Evolutionary conservation across 2,329 filamentous ascomycete species (phyloP), one percentile per base, ranked within the genome.

Genomic region (Penicillium freii): DNA sequence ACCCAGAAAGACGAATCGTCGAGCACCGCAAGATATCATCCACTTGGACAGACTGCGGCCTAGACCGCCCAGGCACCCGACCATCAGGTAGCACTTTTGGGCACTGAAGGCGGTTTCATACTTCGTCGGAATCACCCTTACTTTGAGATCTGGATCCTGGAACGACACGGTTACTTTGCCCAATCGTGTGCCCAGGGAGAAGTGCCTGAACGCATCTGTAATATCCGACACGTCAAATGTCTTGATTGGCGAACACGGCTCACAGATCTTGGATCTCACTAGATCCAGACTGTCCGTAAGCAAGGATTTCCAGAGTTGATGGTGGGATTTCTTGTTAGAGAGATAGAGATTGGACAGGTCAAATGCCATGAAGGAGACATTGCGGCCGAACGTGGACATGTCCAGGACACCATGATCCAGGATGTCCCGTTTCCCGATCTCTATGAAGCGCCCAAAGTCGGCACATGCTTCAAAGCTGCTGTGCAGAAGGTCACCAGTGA

Each of bases 61-160:
- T 1, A 86, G 73, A 1, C 83, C 84, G 3, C 83, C 83, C 0
- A 85, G 73, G 0, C 82, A 31, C 11, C 11, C 4, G 11, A 13
- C 4, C 31, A 31, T 31, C 5, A 11, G 11, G 40, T 43, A 42
- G 39, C 39, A 43, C 40, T 43, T 43, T 17, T 21, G 40, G 40
- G 40, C 21, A 43, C 40, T 43, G 23, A 25, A 43, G 11, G 11
- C 15, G 5, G 40, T 43, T 43, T 43, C 40, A 43, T 43, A 43
- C 11, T 43, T 43, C 2, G 40, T 25, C 7, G 40, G 21, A 25
- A 43, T 43, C 40, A 43, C 40, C 21, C 21, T 25, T 17, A 43
- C 6, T 6, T 43, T 43, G 13, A 17, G 25, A 13, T 43, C 25
- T 6, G 21, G 40, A 25, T 25, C 40, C 40, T 25, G 40, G 21